Evolutionary conservation across 2,329 filamentous ascomycete genomes (phyloP).

Genomic region (Fusarium succisae): DNA sequence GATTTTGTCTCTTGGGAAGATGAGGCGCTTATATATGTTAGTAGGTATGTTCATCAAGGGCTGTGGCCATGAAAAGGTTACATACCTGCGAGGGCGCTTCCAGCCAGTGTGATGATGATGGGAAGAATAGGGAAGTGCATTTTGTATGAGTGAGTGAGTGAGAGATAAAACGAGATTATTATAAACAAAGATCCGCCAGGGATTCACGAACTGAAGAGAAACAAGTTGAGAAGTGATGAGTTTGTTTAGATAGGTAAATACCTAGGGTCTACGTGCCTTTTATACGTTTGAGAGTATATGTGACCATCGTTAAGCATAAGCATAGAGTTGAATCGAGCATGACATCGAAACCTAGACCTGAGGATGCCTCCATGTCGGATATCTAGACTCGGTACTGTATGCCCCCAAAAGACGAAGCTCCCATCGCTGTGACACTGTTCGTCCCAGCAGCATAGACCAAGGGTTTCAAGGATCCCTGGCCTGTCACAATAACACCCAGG

Average conservation of each 20-base stretch:
- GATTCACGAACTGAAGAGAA: slow-evolving; percentile 8
- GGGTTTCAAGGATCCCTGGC: slow-evolving; percentile 32
- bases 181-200: slow-evolving; percentile 10
- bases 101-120: slow-evolving; percentile 26
- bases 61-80: not conserved
- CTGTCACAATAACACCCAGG: not conserved
- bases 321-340: slow-evolving; percentile 4
- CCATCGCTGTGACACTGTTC: slow-evolving; percentile 20
- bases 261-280: slow-evolving; percentile 2
- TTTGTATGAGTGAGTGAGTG: not conserved
- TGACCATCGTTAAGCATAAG: slow-evolving; percentile 10
- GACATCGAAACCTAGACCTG: not conserved
- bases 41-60: not conserved
- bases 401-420: slow-evolving; percentile 13
- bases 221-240: not conserved
- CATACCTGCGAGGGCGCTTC: slow-evolving; percentile 34
- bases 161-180: not conserved
- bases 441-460: slow-evolving; percentile 23
- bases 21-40: slow-evolving; percentile 24
- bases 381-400: not conserved
- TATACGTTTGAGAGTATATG: slow-evolving; percentile 22
- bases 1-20: slow-evolving; percentile 43
- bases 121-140: slow-evolving; percentile 33
- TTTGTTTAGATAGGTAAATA: not conserved
- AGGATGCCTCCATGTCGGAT: not conserved